Evolutionary conservation across 176 grass and related monocot species (phyloP).

Genomic region (Zea luxurians): DNA sequence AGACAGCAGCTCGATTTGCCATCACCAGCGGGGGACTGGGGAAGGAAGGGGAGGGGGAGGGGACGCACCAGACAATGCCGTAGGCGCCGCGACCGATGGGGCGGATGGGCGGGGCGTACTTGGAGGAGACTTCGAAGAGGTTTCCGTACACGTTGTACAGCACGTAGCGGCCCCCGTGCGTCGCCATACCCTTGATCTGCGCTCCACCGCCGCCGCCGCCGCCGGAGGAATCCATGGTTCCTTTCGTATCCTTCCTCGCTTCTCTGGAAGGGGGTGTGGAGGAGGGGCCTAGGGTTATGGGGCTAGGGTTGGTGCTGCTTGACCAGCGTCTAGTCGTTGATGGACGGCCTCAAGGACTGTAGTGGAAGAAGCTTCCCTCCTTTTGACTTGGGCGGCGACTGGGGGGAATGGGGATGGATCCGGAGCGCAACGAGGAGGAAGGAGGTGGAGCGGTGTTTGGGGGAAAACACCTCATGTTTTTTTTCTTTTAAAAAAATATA

Average conservation of each 20-base stretch:
- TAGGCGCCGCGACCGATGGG: constrained; percentile 90
- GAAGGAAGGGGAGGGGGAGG: not conserved
- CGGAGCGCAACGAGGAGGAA: constrained; percentile 13
- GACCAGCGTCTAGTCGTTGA: constrained; percentile 47
- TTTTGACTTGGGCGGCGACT: constrained; percentile 54
- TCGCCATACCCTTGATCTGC: constrained; percentile 64
- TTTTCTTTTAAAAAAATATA: not conserved
- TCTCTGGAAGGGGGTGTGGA: not conserved
- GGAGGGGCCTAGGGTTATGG: constrained; percentile 25
- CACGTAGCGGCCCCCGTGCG: constrained; percentile 78
- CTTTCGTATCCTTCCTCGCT: not conserved
- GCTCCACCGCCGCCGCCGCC: constrained; percentile 34
- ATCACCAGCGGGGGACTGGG: not conserved
- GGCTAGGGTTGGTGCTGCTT: constrained; percentile 28
- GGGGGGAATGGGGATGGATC: constrained; percentile 15
- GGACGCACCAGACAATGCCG: constrained; percentile 94
- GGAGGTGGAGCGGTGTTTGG: constrained; percentile 16
- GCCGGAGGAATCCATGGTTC: constrained; percentile 44
- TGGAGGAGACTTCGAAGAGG: constrained; percentile 81
- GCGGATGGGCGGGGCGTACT: constrained; percentile 85
- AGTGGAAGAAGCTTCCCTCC: constrained; percentile 51
- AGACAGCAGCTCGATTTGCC: not conserved
- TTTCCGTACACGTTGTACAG: constrained; percentile 91
- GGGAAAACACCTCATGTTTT: not conserved
- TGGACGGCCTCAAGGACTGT: constrained; percentile 17